These are phyloP conservation scores for Bruguiera gymnorhiza DNA, from an alignment of 345 rosid genomes.

Conservation along the genomic window DNA sequence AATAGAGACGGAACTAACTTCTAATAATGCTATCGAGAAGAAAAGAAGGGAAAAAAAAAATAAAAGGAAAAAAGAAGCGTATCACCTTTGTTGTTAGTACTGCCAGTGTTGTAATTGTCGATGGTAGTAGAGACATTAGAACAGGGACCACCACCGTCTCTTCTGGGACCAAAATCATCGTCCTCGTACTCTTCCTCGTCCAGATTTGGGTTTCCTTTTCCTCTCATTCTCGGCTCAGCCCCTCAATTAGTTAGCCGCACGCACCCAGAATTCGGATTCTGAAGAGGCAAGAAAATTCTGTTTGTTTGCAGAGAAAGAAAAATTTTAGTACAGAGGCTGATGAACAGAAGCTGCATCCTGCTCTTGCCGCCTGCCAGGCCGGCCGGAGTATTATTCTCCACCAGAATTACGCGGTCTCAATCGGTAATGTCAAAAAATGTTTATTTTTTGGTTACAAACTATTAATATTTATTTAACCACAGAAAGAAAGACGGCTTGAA, in stretches of 20 bases:
- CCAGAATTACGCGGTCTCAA: no score
- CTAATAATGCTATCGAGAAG: background rate
- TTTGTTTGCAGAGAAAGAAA: background rate
- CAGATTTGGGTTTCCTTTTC: conserved; percentile 48
- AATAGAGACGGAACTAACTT: conserved; percentile 35
- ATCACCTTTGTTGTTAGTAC: conserved; percentile 21
- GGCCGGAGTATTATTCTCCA: no score
- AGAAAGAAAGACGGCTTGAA: no score
- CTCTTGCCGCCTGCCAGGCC: no score
- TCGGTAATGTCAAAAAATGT: no score
- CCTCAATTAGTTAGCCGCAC: background rate
- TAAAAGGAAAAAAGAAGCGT: no score
- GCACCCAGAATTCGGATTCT: conserved; percentile 4
- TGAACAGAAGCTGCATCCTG: no score
- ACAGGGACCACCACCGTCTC: conserved; percentile 43
- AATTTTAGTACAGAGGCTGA: no score
- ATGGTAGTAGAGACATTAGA: conserved; percentile 24
- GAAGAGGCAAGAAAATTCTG: background rate
- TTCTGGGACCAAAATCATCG: conserved; percentile 61
- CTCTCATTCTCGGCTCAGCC: conserved; percentile 47
- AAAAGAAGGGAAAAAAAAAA: background rate
- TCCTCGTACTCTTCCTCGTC: conserved; percentile 84
- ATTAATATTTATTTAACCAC: no score
- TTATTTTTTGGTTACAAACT: no score
- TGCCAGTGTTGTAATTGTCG: conserved; percentile 21